Evolutionary conservation across 495 filamentous ascomycete species (phyloP).

Genomic region (Talaromyces thailandensis): DNA sequence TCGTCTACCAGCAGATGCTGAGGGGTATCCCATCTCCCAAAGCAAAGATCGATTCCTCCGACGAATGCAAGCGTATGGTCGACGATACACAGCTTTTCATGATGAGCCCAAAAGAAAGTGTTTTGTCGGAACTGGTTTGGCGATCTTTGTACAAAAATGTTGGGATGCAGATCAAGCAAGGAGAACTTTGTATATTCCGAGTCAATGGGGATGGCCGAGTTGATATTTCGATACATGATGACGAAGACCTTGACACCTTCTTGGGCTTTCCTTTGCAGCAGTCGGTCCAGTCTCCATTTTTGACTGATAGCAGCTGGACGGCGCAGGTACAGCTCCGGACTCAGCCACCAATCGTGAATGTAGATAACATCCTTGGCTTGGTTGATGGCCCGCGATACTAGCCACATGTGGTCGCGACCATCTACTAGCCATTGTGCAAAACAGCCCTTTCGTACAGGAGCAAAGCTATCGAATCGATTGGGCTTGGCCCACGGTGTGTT

Average conservation of each 20-base stretch:
- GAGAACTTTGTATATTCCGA: slow-evolving; percentile 99
- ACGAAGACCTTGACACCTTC: slow-evolving; percentile 98
- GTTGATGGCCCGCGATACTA: slow-evolving; percentile 91
- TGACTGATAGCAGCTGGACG: slow-evolving; percentile 93
- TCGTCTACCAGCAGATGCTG: slow-evolving; percentile 87
- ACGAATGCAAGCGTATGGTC: slow-evolving; percentile 96
- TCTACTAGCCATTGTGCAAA: slow-evolving; percentile 97
- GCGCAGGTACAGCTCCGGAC: slow-evolving; percentile 92
- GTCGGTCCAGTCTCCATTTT: slow-evolving; percentile 93
- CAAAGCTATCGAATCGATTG: slow-evolving; percentile 90
- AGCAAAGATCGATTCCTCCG: slow-evolving; percentile 94
- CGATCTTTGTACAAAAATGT: slow-evolving; percentile 90
- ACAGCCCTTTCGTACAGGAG: slow-evolving; percentile 75
- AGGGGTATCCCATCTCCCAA: slow-evolving; percentile 94
- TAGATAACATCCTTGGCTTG: slow-evolving; percentile 98
- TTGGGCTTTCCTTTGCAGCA: slow-evolving; percentile 86
- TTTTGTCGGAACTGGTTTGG: slow-evolving; percentile 98
- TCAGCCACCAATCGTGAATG: slow-evolving; percentile 99
- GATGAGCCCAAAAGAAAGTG: slow-evolving; percentile 99
- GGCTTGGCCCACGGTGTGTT: slow-evolving; percentile 70
- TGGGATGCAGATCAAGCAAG: slow-evolving; percentile 89
- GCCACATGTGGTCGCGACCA: slow-evolving; percentile 98
- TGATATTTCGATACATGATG: slow-evolving; percentile 97
- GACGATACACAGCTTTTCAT: slow-evolving; percentile 93
- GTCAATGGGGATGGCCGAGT: slow-evolving; percentile 95